Conservation (phyloP, 140 eudicot genomes). For the Cichorium intybus region DNA sequence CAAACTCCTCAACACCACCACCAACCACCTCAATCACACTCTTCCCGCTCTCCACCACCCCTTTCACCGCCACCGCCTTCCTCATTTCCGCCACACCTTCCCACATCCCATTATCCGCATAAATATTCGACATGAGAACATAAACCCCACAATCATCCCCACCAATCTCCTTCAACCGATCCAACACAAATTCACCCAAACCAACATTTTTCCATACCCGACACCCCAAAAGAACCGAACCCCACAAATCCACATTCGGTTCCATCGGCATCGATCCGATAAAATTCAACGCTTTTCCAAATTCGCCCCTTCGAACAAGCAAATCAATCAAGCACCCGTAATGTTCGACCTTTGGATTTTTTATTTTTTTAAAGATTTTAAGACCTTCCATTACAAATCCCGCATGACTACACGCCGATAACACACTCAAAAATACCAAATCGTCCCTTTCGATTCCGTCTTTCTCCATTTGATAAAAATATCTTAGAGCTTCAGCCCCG, state of each 20-base stretch:
- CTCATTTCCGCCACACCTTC: constrained; percentile 35
- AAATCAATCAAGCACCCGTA: constrained; percentile 50
- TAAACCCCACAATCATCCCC: constrained; percentile 49
- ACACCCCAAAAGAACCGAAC: constrained; percentile 44
- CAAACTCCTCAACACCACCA: constrained; percentile 40
- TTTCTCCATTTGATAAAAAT: constrained; percentile 33
- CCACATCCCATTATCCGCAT: constrained; percentile 49
- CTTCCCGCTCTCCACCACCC: constrained; percentile 41
- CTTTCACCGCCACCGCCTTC: constrained; percentile 26
- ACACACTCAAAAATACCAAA: constrained; percentile 38
- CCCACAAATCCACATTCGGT: constrained; percentile 46
- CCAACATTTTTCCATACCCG: constrained; percentile 27
- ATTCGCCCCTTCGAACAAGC: constrained; percentile 39
- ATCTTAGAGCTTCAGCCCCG: constrained; percentile 32
- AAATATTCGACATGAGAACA: constrained; percentile 49
- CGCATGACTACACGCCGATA: constrained; percentile 45
- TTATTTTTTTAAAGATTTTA: constrained; percentile 35
- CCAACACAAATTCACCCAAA: constrained; percentile 44
- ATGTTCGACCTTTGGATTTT: constrained; percentile 44
- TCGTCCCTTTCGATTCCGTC: constrained; percentile 34
- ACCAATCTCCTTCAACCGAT: constrained; percentile 34
- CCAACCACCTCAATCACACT: constrained; percentile 39
- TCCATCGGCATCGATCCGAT: constrained; percentile 42
- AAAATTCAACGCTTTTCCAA: constrained; percentile 30
- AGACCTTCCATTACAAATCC: constrained; percentile 42